Percentiles rank a stretch among this genome's conserved stretches.
phyloP scores from a whole-genome alignment of 2,329 filamentous ascomycete genomes.

The Trichoderma asperellum region DNA sequence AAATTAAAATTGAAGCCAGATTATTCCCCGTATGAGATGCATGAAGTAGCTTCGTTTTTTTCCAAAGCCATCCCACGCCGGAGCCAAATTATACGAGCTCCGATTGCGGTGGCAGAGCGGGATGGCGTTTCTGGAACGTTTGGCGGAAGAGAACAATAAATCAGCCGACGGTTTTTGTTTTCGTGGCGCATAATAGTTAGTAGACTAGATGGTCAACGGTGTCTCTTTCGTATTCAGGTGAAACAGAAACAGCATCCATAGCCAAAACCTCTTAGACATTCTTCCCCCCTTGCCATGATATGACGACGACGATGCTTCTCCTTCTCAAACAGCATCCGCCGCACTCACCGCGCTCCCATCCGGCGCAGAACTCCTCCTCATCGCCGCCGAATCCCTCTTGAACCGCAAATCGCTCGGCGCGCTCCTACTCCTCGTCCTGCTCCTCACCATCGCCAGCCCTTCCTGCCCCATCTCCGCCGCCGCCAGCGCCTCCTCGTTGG shows the following conservation, averaged over 20 bases:
- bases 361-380: neutral
- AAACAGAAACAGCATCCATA: neutral
- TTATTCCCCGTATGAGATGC: neutral
- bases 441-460: constrained; percentile 8
- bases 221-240: neutral
- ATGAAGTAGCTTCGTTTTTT: neutral
- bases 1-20: neutral
- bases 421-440: constrained; percentile 15
- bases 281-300: neutral
- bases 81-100: neutral
- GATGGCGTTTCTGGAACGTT: neutral
- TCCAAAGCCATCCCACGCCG: constrained; percentile 10
- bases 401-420: neutral
- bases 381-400: neutral
- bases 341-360: neutral
- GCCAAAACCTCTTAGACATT: neutral
- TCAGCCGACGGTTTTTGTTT: neutral
- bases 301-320: neutral
- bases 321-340: constrained; percentile 16
- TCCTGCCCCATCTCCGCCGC: constrained; percentile 13
- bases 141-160: neutral
- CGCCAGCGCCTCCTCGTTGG: constrained; percentile 15
- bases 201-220: neutral
- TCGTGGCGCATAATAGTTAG: neutral
- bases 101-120: constrained; percentile 11